A percentile compares a stretch with the other conserved stretches of the same genome.
phyloP scores from a whole-genome alignment of 768 basidiomycete species.

The Leccinum barrowsii region DNA sequence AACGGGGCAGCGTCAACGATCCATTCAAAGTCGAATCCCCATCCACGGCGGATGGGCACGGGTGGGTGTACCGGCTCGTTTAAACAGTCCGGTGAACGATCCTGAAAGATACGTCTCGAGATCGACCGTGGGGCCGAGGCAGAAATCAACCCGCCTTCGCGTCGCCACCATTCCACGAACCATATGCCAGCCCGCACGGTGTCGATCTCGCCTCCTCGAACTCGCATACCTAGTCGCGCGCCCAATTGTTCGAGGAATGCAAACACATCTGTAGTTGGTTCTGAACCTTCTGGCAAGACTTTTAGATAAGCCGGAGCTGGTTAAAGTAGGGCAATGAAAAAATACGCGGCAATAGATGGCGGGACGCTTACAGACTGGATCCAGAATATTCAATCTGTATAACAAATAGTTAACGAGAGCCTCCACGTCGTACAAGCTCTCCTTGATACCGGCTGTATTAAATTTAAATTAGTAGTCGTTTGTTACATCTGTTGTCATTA shows the following conservation, averaged over 20 bases:
- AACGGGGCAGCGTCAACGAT: conserved; percentile 19
- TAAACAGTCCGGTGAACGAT: not conserved
- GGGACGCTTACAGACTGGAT: conserved; percentile 58
- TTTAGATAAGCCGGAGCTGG: conserved; percentile 70
- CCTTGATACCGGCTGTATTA: conserved; percentile 84
- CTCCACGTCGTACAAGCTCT: conserved; percentile 84
- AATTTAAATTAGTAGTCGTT: conserved; percentile 5
- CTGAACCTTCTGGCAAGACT: conserved; percentile 51
- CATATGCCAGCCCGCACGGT: conserved; percentile 67
- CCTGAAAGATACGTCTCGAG: not conserved
- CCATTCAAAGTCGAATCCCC: conserved; percentile 89
- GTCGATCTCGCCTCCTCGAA: conserved; percentile 73
- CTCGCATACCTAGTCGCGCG: conserved; percentile 74
- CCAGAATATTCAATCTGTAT: conserved; percentile 76
- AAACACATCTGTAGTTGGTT: conserved; percentile 57
- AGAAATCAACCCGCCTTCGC: conserved; percentile 58
- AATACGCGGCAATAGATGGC: not conserved
- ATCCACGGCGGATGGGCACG: conserved; percentile 48
- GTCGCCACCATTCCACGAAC: conserved; percentile 88
- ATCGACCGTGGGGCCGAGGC: conserved; percentile 38
- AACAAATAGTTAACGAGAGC: conserved; percentile 82
- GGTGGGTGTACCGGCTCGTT: not conserved
- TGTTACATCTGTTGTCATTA: conserved; percentile 16
- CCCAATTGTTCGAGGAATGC: conserved; percentile 71
- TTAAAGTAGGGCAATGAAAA: not conserved